Percentiles rank a stretch among this genome's conserved stretches.
Conservation (phyloP, 768 basidiomycete genomes). For the Suillus paluster region DNA sequence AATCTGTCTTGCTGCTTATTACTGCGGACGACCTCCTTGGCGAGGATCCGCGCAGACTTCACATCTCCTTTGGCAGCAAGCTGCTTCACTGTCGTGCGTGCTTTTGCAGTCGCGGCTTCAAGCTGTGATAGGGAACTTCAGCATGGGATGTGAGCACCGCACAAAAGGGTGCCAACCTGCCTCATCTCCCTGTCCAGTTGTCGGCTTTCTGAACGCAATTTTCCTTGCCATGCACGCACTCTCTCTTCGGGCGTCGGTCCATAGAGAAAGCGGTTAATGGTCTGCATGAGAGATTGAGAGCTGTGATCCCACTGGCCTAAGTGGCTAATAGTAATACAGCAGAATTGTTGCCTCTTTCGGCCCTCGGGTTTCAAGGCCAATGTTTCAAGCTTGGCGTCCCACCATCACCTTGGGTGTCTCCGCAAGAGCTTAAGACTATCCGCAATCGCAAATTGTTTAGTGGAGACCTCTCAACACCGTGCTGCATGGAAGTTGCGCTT, state of each 20-base stretch:
- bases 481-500: background rate
- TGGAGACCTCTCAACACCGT: background rate
- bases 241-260: slow-evolving; percentile 96
- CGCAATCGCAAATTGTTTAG: background rate
- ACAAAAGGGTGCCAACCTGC: slow-evolving; percentile 65
- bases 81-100: slow-evolving; percentile 78
- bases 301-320: background rate
- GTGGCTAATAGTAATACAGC: background rate
- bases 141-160: slow-evolving; percentile 16
- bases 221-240: slow-evolving; percentile 89
- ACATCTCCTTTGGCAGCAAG: slow-evolving; percentile 90
- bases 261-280: slow-evolving; percentile 92
- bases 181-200: slow-evolving; percentile 92
- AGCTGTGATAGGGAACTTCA: slow-evolving; percentile 52
- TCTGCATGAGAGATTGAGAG: slow-evolving; percentile 58
- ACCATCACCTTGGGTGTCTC: background rate
- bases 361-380: background rate
- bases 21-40: slow-evolving; percentile 92
- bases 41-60: slow-evolving; percentile 91
- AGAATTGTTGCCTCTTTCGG: slow-evolving; percentile 8
- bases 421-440: background rate
- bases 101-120: slow-evolving; percentile 82
- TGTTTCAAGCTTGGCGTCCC: background rate
- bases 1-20: slow-evolving; percentile 93
- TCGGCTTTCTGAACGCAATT: slow-evolving; percentile 81